Conservation (phyloP, 805 yeast species). For the Ogataea sp. region DNA sequence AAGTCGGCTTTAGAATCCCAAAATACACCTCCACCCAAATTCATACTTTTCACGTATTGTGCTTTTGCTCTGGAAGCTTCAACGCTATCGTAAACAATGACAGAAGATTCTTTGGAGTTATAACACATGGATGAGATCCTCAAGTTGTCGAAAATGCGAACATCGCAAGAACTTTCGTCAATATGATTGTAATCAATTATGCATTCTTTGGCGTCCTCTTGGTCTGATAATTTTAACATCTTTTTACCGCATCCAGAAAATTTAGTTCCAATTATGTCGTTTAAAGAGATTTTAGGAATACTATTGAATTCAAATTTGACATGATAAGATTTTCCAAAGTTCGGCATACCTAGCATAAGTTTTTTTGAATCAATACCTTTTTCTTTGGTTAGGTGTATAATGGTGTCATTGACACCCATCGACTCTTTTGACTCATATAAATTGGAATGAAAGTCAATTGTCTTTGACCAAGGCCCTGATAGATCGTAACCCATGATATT, state of each 20-base stretch:
- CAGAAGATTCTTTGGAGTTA: conserved; percentile 24
- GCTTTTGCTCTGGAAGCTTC: conserved; percentile 51
- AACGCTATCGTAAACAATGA: conserved; percentile 63
- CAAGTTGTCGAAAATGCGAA: conserved; percentile 43
- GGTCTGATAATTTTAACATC: too few species aligned
- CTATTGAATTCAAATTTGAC: neutral
- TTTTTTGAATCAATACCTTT: conserved; percentile 26
- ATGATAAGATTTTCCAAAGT: conserved; percentile 51
- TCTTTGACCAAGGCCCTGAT: conserved; percentile 65
- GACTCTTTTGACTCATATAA: conserved; percentile 25
- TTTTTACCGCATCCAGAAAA: conserved; percentile 20
- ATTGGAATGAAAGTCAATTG: conserved; percentile 65
- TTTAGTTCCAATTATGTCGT: conserved; percentile 1
- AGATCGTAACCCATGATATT: conserved; percentile 92
- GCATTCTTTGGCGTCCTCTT: conserved; percentile 13
- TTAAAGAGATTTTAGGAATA: neutral
- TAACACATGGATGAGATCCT: conserved; percentile 50
- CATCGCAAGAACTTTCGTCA: neutral
- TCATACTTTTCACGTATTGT: conserved; percentile 35
- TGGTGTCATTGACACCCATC: conserved; percentile 34
- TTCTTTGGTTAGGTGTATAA: conserved; percentile 28
- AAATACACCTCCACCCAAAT: conserved; percentile 83
- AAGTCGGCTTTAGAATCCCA: conserved; percentile 90
- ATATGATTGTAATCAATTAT: conserved; percentile 10
- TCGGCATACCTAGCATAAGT: conserved; percentile 78